Evolutionary conservation across 257 asterid species (phyloP).

Genomic region (Coffea canephora): DNA sequence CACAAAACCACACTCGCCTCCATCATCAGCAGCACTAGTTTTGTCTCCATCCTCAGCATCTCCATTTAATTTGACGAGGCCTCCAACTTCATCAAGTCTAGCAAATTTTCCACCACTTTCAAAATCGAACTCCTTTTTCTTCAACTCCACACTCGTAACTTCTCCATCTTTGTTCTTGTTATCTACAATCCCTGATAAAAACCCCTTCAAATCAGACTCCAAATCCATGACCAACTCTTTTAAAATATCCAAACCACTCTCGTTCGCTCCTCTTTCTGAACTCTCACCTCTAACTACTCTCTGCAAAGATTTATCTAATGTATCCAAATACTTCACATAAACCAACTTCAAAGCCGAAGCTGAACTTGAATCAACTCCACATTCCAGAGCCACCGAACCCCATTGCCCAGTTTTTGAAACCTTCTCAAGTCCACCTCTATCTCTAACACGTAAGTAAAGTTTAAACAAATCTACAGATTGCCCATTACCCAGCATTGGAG

Average conservation of each 20-base stretch:
- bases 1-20: not conserved
- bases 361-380: constrained; percentile 42
- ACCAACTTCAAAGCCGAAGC: constrained; percentile 54
- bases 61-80: constrained; percentile 15
- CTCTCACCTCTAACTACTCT: constrained; percentile 20
- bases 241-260: constrained; percentile 12
- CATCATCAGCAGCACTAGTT: not conserved
- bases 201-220: constrained; percentile 47
- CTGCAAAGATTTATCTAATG: constrained; percentile 41
- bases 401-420: constrained; percentile 31
- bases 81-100: constrained; percentile 23
- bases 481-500: constrained; percentile 57
- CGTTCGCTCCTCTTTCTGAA: not conserved
- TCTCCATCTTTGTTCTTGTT: constrained; percentile 35
- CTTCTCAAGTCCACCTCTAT: constrained; percentile 44
- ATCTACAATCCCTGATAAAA: constrained; percentile 32
- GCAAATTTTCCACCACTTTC: constrained; percentile 9
- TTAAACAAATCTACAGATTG: constrained; percentile 51
- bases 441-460: constrained; percentile 43
- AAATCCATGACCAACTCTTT: constrained; percentile 37
- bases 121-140: constrained; percentile 25
- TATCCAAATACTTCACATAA: constrained; percentile 45
- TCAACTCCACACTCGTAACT: constrained; percentile 21
- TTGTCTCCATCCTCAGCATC: constrained; percentile 18
- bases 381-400: constrained; percentile 46